Base-by-base conservation (phyloP, 2,329 filamentous ascomycete genomes). In the Diaporthe batatas region DNA sequence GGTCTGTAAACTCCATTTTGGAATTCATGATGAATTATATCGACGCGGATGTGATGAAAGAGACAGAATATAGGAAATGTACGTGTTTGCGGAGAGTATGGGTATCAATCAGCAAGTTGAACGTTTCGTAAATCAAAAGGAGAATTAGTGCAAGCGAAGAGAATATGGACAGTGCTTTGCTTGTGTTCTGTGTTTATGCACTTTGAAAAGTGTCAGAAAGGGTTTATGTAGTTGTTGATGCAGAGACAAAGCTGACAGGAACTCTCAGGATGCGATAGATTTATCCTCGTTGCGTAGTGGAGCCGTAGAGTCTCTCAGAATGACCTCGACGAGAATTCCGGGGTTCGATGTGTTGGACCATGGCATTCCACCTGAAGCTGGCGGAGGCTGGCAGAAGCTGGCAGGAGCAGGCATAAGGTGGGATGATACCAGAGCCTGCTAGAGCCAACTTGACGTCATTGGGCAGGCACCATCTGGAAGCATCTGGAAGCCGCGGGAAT, bases 1-100 rank as follows among this genome's bases (percentile, higher is more conserved):
- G 88, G 84, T 98, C 96, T 77, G 96, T 99, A 82, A 98, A 98
- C 81, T 97, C 92, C 91, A 95, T 94, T 79, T 91, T 90, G 68
- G 91, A 89, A 83, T 89, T 90, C 93, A 95, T 94, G 77, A 77
- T 90, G 81, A 62, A 76, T 74, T 70, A 77, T 72, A 72, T 75
- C 74, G 73, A 77, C 74, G 39, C 42, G 32, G 39, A 25, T 68
- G 34, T 42, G 29, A n/a, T 51, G 39, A n/a, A 21, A 44, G 32
- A 51, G 39, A 21, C 53, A 57, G 53, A 53, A 32, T 34, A 59
- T 58, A 51, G 32, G 34, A 29, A 44, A 53, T 57, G 49, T 72
- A 51, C 18, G 55, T 70, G 29, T 49, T 71, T 68, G 58, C 59
- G 32, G 49, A 49, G 11, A 18, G 70, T 49, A 68, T 62, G 44